These are phyloP conservation scores for Pleurotus eryngii DNA, from an alignment of 768 basidiomycete genomes.

Conservation along the genomic window DNA sequence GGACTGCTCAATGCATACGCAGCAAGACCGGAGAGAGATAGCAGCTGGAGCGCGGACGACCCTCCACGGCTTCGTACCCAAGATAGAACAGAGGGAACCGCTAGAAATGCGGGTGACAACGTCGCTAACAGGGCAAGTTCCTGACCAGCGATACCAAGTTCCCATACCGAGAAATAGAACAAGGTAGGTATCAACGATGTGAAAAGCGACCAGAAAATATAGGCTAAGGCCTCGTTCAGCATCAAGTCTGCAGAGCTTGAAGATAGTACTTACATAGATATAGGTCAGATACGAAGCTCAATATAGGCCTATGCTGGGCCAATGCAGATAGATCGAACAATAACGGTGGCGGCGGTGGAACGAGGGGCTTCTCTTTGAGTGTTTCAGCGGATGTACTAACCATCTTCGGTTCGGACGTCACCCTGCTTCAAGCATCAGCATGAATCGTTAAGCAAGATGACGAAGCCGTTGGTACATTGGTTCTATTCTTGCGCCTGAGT, in stretches of 20 bases:
- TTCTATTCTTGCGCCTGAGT: conserved; percentile 17
- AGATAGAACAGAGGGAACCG: conserved; percentile 37
- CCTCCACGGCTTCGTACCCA: conserved; percentile 49
- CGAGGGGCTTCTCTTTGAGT: background rate
- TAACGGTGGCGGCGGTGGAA: background rate
- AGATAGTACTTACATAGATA: conserved; percentile 52
- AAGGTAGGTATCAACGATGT: conserved; percentile 76
- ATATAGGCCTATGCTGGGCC: conserved; percentile 10
- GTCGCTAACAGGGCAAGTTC: conserved; percentile 73
- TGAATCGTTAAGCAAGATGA: conserved; percentile 32
- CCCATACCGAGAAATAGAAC: conserved; percentile 93
- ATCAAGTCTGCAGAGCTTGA: conserved; percentile 4
- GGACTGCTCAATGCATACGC: conserved; percentile 53
- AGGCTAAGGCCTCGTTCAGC: conserved; percentile 42
- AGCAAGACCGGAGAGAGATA: conserved; percentile 50
- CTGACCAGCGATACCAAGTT: conserved; percentile 79
- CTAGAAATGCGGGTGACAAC: conserved; percentile 66
- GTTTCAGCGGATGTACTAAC: background rate
- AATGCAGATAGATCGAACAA: background rate
- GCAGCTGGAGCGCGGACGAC: conserved; percentile 41
- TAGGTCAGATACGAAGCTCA: conserved; percentile 36
- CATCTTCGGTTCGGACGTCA: background rate
- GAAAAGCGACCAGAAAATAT: conserved; percentile 79
- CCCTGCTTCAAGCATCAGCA: background rate
- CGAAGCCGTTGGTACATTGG: conserved; percentile 45